Evolutionary conservation across 805 yeast species (phyloP).

Genomic region (Candida insectorum): DNA sequence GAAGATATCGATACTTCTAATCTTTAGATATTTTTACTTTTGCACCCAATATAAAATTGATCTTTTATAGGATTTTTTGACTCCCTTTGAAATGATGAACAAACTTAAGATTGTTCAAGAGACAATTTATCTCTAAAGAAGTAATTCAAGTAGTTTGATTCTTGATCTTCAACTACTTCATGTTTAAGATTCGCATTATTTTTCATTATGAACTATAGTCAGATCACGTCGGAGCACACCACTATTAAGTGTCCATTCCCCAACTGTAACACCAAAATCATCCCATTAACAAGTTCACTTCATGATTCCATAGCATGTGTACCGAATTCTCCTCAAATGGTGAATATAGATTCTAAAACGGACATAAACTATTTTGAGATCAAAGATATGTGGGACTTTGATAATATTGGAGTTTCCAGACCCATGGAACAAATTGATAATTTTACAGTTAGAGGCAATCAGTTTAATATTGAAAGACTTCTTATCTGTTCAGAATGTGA

Average conservation of each 20-base stretch:
- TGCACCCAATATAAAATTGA: no score
- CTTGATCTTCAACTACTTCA: no score
- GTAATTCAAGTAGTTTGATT: no score
- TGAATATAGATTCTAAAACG: constrained; percentile 9
- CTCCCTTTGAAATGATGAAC: no score
- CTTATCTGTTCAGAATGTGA: constrained; percentile 76
- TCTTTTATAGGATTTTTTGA: no score
- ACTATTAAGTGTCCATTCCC: constrained; percentile 22
- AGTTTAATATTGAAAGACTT: constrained; percentile 44
- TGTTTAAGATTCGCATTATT: neutral
- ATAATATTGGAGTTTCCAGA: constrained; percentile 72
- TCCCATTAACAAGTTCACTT: constrained; percentile 10
- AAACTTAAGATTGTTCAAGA: no score
- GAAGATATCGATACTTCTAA: constrained; percentile 11
- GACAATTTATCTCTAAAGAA: no score
- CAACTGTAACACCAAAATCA: constrained; percentile 22
- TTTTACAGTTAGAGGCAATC: constrained; percentile 10
- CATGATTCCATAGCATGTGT: constrained; percentile 8
- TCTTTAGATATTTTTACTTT: constrained; percentile 1
- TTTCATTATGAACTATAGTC: constrained; percentile 6
- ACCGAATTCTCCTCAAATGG: constrained; percentile 28
- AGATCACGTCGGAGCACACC: constrained; percentile 1
- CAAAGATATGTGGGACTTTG: constrained; percentile 73
- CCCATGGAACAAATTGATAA: constrained; percentile 26
- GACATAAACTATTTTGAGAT: constrained; percentile 37